These are phyloP conservation scores for Paracamarosporium sp. DNA, from an alignment of 2,329 filamentous ascomycete genomes.

Conservation along the genomic window DNA sequence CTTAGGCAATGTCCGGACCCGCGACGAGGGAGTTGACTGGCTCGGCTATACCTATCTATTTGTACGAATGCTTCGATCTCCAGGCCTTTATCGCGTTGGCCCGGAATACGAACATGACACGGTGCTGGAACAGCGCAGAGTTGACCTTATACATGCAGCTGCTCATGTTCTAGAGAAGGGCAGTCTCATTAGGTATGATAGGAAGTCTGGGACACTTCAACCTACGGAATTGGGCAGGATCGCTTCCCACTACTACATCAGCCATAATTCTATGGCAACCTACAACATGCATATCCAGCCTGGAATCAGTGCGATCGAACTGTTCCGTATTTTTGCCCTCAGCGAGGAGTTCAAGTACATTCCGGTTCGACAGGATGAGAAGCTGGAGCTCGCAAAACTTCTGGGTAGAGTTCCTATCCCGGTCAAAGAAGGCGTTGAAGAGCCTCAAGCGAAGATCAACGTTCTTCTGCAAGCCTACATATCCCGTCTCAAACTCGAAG, in stretches of 20 bases:
- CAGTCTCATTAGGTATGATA: constrained; percentile 92
- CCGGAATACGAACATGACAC: constrained; percentile 94
- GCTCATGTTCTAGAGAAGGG: constrained; percentile 86
- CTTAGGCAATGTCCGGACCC: constrained; percentile 85
- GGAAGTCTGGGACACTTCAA: constrained; percentile 86
- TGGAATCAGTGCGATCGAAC: constrained; percentile 88
- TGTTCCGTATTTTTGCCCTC: constrained; percentile 94
- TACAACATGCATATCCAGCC: constrained; percentile 97
- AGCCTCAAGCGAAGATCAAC: constrained; percentile 97
- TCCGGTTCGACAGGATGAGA: constrained; percentile 95
- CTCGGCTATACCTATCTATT: constrained; percentile 98
- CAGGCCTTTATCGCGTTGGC: constrained; percentile 92
- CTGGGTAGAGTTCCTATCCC: constrained; percentile 90
- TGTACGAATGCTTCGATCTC: constrained; percentile 95
- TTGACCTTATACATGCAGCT: constrained; percentile 96
- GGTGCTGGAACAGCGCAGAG: constrained; percentile 90
- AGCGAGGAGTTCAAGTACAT: constrained; percentile 99
- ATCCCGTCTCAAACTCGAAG: constrained; percentile 90
- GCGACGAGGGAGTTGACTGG: constrained; percentile 99
- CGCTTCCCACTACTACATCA: constrained; percentile 98
- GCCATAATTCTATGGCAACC: constrained; percentile 92
- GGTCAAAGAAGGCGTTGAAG: constrained; percentile 96
- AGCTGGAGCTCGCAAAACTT: constrained; percentile 91
- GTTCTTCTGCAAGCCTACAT: constrained; percentile 97
- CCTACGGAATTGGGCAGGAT: constrained; percentile 94